phyloP scores from a whole-genome alignment of 106 monocot species.

The Apostasia shenzhenica region DNA sequence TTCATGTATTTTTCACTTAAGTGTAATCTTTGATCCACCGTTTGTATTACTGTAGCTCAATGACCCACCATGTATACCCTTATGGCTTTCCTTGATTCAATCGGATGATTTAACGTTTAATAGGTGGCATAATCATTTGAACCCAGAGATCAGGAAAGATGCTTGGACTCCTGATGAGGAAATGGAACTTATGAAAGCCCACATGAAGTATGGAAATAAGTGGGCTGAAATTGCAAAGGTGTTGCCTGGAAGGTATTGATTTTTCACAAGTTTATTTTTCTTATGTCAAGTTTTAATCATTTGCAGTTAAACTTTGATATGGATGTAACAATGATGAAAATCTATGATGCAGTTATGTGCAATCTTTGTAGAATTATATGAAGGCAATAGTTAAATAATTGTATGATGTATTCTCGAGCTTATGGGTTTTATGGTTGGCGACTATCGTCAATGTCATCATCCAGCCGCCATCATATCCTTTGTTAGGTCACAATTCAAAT shows the following conservation, averaged over 20 bases:
- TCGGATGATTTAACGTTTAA: slow-evolving; percentile 7
- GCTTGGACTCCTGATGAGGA: slow-evolving; percentile 89
- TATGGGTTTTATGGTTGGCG: too few relatives aligned
- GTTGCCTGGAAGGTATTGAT: slow-evolving; percentile 74
- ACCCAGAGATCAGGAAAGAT: slow-evolving; percentile 80
- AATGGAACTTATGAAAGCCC: slow-evolving; percentile 66
- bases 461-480: too few relatives aligned
- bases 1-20: neutral
- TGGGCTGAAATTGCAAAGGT: slow-evolving; percentile 96
- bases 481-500: too few relatives aligned
- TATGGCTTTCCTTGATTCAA: neutral
- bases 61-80: neutral
- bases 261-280: neutral
- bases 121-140: slow-evolving; percentile 98
- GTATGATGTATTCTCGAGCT: too few relatives aligned
- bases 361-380: too few relatives aligned
- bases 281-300: neutral
- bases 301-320: neutral
- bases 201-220: slow-evolving; percentile 67
- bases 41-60: too few relatives aligned
- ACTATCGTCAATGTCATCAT: too few relatives aligned
- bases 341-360: too few relatives aligned
- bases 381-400: too few relatives aligned
- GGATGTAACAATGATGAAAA: too few relatives aligned
- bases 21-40: neutral